phyloP scores from a whole-genome alignment of 345 rosid species.

The Corchorus capsularis region DNA sequence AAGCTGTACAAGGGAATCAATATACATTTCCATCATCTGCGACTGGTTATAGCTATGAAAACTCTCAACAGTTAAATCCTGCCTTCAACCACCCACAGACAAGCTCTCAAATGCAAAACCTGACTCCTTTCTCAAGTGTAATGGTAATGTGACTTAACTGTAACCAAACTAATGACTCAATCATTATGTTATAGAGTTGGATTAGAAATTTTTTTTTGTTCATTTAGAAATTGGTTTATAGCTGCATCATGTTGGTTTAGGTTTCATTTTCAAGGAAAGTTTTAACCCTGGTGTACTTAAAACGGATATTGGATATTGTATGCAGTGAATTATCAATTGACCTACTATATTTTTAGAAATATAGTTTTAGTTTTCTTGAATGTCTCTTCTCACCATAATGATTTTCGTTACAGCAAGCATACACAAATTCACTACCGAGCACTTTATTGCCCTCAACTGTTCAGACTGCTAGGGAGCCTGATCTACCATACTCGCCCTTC shows the following conservation, averaged over 20 bases:
- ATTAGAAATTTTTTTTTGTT: not conserved
- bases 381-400: not conserved
- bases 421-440: conserved; percentile 74
- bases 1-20: conserved; percentile 63
- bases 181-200: not conserved
- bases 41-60: conserved; percentile 67
- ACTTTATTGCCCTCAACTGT: conserved; percentile 67
- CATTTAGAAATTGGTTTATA: not conserved
- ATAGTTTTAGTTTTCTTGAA: not conserved
- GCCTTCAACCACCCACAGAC: conserved; percentile 58
- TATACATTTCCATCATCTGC: conserved; percentile 70
- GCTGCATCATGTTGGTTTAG: not conserved
- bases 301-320: not conserved
- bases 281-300: not conserved
- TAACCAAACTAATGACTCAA: conserved; percentile 5
- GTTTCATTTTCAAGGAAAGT: not conserved
- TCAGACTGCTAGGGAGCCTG: conserved; percentile 80
- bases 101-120: conserved; percentile 71
- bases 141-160: conserved; percentile 53
- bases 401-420: conserved; percentile 53
- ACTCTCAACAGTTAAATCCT: conserved; percentile 58
- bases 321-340: not conserved
- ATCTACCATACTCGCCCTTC: conserved; percentile 79
- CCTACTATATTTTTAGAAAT: not conserved
- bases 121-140: conserved; percentile 63